phyloP scores from a whole-genome alignment of 768 basidiomycete species.

The Obba rivulosa region DNA sequence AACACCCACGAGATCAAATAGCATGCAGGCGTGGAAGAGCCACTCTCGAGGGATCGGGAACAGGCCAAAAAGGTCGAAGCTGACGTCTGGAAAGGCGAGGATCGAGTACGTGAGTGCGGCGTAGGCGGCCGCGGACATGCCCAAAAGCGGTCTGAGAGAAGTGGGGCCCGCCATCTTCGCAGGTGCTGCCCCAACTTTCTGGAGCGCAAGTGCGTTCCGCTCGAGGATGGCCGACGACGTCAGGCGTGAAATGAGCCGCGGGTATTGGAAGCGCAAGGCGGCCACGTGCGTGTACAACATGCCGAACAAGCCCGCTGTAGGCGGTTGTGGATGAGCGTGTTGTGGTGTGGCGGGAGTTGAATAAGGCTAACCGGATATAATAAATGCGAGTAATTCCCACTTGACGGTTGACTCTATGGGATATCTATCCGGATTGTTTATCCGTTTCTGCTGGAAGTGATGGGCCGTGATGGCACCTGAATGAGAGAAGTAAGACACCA shows the following conservation, averaged over 20 bases:
- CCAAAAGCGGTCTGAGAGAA: constrained; percentile 59
- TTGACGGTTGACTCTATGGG: constrained; percentile 60
- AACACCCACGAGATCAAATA: constrained; percentile 68
- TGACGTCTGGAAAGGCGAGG: constrained; percentile 73
- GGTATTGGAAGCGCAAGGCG: constrained; percentile 66
- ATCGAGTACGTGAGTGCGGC: constrained; percentile 70
- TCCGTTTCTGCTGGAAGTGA: constrained; percentile 44
- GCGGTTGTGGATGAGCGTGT: too few species aligned
- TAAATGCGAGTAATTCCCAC: constrained; percentile 83
- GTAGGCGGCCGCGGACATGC: constrained; percentile 85
- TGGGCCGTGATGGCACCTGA: constrained; percentile 60
- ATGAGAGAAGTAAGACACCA: constrained; percentile 3
- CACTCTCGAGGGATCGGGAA: constrained; percentile 75
- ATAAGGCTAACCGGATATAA: constrained; percentile 51
- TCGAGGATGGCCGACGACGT: too few species aligned
- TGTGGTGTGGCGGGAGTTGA: background rate
- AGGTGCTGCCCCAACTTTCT: background rate
- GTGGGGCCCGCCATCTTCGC: background rate
- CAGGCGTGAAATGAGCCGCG: constrained; percentile 58
- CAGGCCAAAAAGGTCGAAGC: constrained; percentile 70
- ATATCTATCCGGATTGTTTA: constrained; percentile 31
- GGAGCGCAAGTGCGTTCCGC: too few species aligned
- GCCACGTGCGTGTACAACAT: constrained; percentile 72
- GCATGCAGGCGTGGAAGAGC: constrained; percentile 65
- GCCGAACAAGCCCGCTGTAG: constrained; percentile 73